phyloP scores from a whole-genome alignment of 2,329 filamentous ascomycete genomes.

The Colletotrichum navitas region DNA sequence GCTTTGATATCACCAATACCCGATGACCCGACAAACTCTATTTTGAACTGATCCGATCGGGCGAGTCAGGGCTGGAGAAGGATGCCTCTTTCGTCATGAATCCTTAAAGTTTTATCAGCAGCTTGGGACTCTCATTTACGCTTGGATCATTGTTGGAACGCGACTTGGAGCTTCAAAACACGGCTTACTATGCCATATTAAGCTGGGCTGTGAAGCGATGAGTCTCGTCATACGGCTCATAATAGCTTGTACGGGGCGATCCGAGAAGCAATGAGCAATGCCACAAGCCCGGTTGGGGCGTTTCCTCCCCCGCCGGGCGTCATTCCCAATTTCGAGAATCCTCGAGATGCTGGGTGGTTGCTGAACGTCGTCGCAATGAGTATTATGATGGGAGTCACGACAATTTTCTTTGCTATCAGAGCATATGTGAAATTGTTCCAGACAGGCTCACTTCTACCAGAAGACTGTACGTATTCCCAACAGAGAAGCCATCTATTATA shows the following conservation, averaged over 20 bases:
- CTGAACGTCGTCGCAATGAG: constrained; percentile 40
- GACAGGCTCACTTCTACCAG: constrained; percentile 14
- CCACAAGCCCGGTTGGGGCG: constrained; percentile 34
- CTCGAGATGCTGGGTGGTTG: constrained; percentile 37
- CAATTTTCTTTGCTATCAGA: constrained; percentile 40
- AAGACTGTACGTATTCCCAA: constrained; percentile 26
- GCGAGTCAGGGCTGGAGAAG: constrained; percentile 26
- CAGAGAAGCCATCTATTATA: not conserved
- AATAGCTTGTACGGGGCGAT: constrained; percentile 25
- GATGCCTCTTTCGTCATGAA: not conserved
- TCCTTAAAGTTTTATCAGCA: constrained; percentile 19
- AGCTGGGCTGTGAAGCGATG: constrained; percentile 20
- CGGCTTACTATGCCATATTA: not conserved
- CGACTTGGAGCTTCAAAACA: not conserved
- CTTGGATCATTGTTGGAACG: not conserved
- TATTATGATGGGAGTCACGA: constrained; percentile 39
- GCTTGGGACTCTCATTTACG: not conserved
- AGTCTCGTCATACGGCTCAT: constrained; percentile 16
- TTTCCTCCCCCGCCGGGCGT: constrained; percentile 45
- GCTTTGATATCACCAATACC: constrained; percentile 19
- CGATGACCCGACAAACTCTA: constrained; percentile 34
- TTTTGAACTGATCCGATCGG: constrained; percentile 12
- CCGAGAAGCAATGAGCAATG: constrained; percentile 31
- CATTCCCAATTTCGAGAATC: constrained; percentile 44
- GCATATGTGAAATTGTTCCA: constrained; percentile 42